Conservation (phyloP, 2,329 filamentous ascomycete genomes). For the Fusarium humuli region DNA sequence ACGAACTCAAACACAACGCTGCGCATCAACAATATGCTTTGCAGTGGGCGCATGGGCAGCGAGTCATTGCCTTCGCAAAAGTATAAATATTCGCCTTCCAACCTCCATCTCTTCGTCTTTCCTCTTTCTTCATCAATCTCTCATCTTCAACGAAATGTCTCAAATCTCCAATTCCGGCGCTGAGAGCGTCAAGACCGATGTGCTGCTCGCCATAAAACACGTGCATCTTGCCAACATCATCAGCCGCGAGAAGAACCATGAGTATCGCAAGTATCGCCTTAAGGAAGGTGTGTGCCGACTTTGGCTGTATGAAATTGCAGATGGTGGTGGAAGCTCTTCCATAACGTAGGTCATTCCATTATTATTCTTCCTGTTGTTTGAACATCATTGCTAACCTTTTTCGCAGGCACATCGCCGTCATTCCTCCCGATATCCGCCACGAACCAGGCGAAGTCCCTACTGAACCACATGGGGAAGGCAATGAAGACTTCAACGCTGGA, state of each 20-base stretch:
- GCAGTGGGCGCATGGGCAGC: neutral
- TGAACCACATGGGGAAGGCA: constrained; percentile 46
- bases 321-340: constrained; percentile 26
- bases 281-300: constrained; percentile 39
- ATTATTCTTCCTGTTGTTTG: too few relatives aligned
- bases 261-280: constrained; percentile 45
- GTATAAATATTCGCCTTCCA: neutral
- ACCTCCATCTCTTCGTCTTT: neutral
- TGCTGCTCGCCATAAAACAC: constrained; percentile 41
- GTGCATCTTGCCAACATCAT: constrained; percentile 40
- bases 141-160: neutral
- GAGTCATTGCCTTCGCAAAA: neutral
- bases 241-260: constrained; percentile 43
- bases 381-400: too few relatives aligned
- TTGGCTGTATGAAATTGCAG: constrained; percentile 46
- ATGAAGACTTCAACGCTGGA: constrained; percentile 48
- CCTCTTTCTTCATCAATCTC: neutral
- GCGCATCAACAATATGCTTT: too few relatives aligned
- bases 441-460: constrained; percentile 34
- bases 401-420: constrained; percentile 21
- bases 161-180: neutral
- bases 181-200: constrained; percentile 16
- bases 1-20: too few relatives aligned
- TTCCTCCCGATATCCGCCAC: constrained; percentile 13
- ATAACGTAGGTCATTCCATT: constrained; percentile 31